Evolutionary conservation across 2,329 filamentous ascomycete species (phyloP).

Genomic region (Penicillium expansum): DNA sequence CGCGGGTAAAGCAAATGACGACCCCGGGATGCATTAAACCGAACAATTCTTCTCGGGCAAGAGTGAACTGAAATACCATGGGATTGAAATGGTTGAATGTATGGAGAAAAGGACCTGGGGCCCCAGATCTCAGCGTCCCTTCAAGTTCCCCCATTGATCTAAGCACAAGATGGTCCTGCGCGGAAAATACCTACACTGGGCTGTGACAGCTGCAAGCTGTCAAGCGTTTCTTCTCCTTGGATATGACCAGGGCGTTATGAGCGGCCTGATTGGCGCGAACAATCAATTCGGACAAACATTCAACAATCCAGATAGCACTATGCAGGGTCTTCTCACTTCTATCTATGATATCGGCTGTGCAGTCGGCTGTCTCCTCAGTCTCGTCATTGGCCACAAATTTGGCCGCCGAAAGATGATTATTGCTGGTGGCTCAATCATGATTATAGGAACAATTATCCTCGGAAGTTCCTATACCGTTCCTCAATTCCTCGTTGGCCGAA

Average conservation of each 20-base stretch:
- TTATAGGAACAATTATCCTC: conserved; percentile 46
- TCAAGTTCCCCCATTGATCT: neutral
- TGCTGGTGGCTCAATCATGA: conserved; percentile 43
- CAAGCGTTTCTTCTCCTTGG: conserved; percentile 23
- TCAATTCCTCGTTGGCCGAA: conserved; percentile 48
- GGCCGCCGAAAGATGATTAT: conserved; percentile 46
- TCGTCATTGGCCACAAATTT: conserved; percentile 42
- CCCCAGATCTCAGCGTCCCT: conserved; percentile 4
- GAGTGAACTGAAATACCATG: neutral
- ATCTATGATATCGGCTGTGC: conserved; percentile 35
- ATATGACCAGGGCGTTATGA: conserved; percentile 42
- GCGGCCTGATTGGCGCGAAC: conserved; percentile 47
- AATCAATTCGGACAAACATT: conserved; percentile 42
- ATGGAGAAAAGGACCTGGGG: neutral
- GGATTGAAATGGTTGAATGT: neutral
- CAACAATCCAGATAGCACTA: conserved; percentile 35
- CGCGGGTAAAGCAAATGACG: neutral
- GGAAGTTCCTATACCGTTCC: conserved; percentile 39
- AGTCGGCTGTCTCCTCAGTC: conserved; percentile 30
- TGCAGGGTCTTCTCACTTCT: conserved; percentile 36
- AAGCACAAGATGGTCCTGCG: conserved; percentile 14
- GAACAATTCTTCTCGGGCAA: conserved; percentile 10
- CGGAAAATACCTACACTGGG: conserved; percentile 22
- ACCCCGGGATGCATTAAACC: conserved; percentile 11
- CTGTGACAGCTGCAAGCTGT: conserved; percentile 25